phyloP scores from a whole-genome alignment of 1,284 basidiomycete species.

The Hemileia vastatrix region DNA sequence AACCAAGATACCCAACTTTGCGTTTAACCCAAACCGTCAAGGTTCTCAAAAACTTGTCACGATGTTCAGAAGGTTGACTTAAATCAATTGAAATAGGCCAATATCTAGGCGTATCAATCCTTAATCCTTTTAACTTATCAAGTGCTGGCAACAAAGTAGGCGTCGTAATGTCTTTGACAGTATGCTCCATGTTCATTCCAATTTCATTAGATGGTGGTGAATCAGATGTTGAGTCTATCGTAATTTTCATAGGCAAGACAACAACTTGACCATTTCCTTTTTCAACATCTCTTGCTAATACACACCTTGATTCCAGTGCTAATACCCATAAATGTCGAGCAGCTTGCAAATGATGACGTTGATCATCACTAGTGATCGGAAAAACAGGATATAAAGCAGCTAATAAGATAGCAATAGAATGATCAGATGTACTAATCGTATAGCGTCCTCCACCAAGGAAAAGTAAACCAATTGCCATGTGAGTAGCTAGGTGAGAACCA shows the following conservation, averaged over 20 bases:
- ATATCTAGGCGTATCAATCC: constrained; percentile 82
- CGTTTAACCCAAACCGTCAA: constrained; percentile 86
- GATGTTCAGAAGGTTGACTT: constrained; percentile 55
- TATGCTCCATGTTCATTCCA: too few relatives aligned
- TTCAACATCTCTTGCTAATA: constrained; percentile 81
- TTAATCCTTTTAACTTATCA: constrained; percentile 63
- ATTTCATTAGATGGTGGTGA: too few relatives aligned
- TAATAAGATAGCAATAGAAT: constrained; percentile 77
- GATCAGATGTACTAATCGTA: constrained; percentile 81
- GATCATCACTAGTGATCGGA: constrained; percentile 66
- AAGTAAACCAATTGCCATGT: constrained; percentile 80
- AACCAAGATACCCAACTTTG: constrained; percentile 80
- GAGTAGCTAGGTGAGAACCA: constrained; percentile 78
- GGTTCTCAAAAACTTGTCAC: constrained; percentile 58
- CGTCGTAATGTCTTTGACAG: constrained; percentile 69
- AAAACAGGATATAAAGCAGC: constrained; percentile 84
- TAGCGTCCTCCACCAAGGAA: constrained; percentile 89
- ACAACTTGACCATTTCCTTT: constrained; percentile 80
- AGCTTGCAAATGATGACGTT: constrained; percentile 82
- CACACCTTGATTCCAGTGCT: constrained; percentile 82
- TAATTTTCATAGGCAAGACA: constrained; percentile 78
- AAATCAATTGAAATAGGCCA: constrained; percentile 81
- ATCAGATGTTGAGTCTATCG: too few relatives aligned
- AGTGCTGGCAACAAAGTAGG: constrained; percentile 85
- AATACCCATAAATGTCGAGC: constrained; percentile 90